Conservation (phyloP, 495 filamentous ascomycete species). For the Thozetella sp. region DNA sequence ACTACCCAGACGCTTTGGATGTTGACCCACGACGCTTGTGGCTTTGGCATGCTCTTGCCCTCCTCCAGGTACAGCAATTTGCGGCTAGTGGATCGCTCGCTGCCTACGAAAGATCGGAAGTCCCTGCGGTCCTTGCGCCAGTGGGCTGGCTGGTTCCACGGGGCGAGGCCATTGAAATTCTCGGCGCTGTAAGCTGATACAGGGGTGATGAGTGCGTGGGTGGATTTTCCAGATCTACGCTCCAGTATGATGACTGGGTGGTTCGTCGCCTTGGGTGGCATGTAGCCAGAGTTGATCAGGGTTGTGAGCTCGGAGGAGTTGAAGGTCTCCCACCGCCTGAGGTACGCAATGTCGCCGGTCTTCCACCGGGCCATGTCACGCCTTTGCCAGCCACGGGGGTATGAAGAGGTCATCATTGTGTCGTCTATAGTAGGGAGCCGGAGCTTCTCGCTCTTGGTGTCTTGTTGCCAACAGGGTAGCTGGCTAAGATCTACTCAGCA, state of each 20-base stretch:
- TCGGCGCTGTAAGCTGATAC: constrained; percentile 31
- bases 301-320: not conserved
- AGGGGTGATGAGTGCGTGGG: constrained; percentile 21
- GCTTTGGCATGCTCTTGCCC: constrained; percentile 20
- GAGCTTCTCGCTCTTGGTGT: too few species aligned
- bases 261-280: constrained; percentile 15
- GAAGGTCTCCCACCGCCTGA: constrained; percentile 15
- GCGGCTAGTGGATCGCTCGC: not conserved
- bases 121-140: constrained; percentile 2
- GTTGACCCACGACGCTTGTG: constrained; percentile 30
- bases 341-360: constrained; percentile 28
- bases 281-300: constrained; percentile 15
- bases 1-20: constrained; percentile 19
- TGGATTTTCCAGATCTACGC: constrained; percentile 7
- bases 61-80: constrained; percentile 18
- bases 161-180: constrained; percentile 17
- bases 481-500: too few species aligned
- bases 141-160: constrained; percentile 26
- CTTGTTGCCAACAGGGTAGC: too few species aligned
- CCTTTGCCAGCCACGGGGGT: not conserved
- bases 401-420: not conserved
- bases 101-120: constrained; percentile 32
- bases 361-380: constrained; percentile 10
- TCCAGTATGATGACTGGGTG: constrained; percentile 34
- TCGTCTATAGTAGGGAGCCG: too few species aligned